A percentile compares a stretch with the other conserved stretches of the same genome.
Evolutionary conservation across 306 rosid species (phyloP).

Genomic region (Castanospermum australe): DNA sequence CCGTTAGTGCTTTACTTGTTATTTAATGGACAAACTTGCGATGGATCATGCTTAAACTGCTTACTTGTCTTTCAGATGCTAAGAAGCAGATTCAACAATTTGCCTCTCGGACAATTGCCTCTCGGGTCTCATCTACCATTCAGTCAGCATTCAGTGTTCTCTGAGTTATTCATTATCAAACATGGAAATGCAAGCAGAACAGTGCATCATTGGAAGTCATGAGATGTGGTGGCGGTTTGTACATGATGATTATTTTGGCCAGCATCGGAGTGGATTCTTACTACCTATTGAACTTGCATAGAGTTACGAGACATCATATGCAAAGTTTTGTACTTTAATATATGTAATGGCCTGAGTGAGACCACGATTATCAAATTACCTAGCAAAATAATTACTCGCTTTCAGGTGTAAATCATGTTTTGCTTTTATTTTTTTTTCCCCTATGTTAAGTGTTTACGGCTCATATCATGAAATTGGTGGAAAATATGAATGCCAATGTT

Average conservation of each 20-base stretch:
- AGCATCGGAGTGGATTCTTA: slow-evolving; percentile 16
- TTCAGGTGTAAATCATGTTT: slow-evolving; percentile 5
- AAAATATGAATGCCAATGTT: not conserved
- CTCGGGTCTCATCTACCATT: slow-evolving; percentile 64
- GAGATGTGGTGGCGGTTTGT: slow-evolving; percentile 20
- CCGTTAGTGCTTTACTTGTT: not conserved
- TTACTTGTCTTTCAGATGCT: slow-evolving; percentile 61
- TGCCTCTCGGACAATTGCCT: slow-evolving; percentile 72
- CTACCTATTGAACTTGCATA: slow-evolving; percentile 12
- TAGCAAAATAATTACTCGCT: not conserved
- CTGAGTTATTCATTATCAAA: slow-evolving; percentile 33
- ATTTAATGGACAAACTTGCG: not conserved
- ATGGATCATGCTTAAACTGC: not conserved
- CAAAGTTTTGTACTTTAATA: slow-evolving; percentile 23
- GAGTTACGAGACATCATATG: slow-evolving; percentile 18
- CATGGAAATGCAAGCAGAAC: not conserved
- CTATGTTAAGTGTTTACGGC: too few species aligned
- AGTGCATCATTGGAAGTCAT: slow-evolving; percentile 11
- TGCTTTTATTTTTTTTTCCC: not conserved
- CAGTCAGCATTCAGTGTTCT: slow-evolving; percentile 79
- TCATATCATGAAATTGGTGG: not conserved
- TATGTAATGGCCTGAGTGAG: slow-evolving; percentile 7
- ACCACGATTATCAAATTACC: not conserved
- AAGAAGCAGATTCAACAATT: slow-evolving; percentile 87
- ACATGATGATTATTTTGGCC: slow-evolving; percentile 37